These are phyloP conservation scores for Cyberlindnera nakhonratchasimensis DNA, from an alignment of 805 yeast genomes.

Conservation along the genomic window DNA sequence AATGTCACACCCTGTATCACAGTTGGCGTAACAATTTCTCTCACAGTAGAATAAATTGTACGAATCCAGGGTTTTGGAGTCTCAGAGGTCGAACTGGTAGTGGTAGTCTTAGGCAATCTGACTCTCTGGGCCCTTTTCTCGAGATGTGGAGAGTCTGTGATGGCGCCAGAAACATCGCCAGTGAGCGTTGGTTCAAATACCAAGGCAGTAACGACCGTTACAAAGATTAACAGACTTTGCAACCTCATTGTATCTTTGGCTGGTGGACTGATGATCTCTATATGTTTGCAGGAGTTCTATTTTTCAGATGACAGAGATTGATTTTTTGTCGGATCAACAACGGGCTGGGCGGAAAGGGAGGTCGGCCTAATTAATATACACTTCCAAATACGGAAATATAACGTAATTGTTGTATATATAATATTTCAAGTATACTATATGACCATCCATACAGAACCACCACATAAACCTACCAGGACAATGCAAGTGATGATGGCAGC, in stretches of 20 bases:
- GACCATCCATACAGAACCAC: constrained; percentile 79
- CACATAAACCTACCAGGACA: constrained; percentile 52
- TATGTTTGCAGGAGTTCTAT: too few species aligned
- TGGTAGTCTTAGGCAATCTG: constrained; percentile 29
- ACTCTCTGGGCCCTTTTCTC: constrained; percentile 31
- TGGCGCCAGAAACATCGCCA: background rate
- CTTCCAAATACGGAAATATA: constrained; percentile 2
- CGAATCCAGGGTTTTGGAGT: constrained; percentile 66
- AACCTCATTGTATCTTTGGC: constrained; percentile 3
- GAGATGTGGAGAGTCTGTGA: constrained; percentile 12
- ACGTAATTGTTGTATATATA: background rate
- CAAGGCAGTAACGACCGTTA: constrained; percentile 3
- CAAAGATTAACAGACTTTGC: background rate
- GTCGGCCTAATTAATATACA: background rate
- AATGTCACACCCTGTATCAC: constrained; percentile 58
- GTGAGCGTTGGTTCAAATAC: constrained; percentile 1
- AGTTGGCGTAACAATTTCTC: constrained; percentile 67
- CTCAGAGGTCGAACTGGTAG: constrained; percentile 33
- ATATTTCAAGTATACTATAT: constrained; percentile 28
- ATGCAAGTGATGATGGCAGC: constrained; percentile 83
- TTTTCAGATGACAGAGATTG: background rate
- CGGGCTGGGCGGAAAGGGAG: constrained; percentile 4
- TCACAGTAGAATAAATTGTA: constrained; percentile 54
- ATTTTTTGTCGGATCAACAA: constrained; percentile 1
- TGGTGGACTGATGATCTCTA: too few species aligned